These are phyloP conservation scores for Schwanniomyces vanrijiae DNA, from an alignment of 805 yeast genomes.

Conservation along the genomic window DNA sequence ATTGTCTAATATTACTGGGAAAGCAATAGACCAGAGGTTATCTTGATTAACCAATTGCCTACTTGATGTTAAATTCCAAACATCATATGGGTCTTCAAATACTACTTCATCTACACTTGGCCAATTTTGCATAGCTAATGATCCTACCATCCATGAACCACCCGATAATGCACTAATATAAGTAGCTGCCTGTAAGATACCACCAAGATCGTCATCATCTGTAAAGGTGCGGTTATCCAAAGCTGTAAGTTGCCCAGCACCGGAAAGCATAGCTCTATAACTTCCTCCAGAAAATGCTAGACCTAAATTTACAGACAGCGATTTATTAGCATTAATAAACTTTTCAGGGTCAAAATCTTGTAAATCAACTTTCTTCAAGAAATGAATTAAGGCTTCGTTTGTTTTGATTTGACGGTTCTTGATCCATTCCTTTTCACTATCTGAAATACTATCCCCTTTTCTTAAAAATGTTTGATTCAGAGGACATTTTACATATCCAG, in stretches of 20 bases:
- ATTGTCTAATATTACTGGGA: slow-evolving; percentile 20
- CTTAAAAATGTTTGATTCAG: slow-evolving; percentile 18
- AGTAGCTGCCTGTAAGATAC: slow-evolving; percentile 66
- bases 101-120: slow-evolving; percentile 63
- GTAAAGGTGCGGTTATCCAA: slow-evolving; percentile 71
- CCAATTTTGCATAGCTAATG: slow-evolving; percentile 70
- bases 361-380: slow-evolving; percentile 20
- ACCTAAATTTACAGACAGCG: slow-evolving; percentile 23
- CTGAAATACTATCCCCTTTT: slow-evolving; percentile 23
- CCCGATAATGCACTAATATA: slow-evolving; percentile 82
- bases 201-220: slow-evolving; percentile 53
- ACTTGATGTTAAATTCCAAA: slow-evolving; percentile 35
- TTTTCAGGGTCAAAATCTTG: slow-evolving; percentile 19
- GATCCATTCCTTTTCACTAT: slow-evolving; percentile 25
- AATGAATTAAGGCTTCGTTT: slow-evolving; percentile 20
- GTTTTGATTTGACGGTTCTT: slow-evolving; percentile 21
- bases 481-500: slow-evolving; percentile 29
- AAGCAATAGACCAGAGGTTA: slow-evolving; percentile 15
- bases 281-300: slow-evolving; percentile 43
- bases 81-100: slow-evolving; percentile 26
- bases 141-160: slow-evolving; percentile 78
- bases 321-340: slow-evolving; percentile 14
- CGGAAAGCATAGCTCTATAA: slow-evolving; percentile 55
- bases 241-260: slow-evolving; percentile 83
- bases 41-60: slow-evolving; percentile 27